These are phyloP conservation scores for Stromatinia cepivora DNA, from an alignment of 2,329 filamentous ascomycete species.

Conservation along the genomic window DNA sequence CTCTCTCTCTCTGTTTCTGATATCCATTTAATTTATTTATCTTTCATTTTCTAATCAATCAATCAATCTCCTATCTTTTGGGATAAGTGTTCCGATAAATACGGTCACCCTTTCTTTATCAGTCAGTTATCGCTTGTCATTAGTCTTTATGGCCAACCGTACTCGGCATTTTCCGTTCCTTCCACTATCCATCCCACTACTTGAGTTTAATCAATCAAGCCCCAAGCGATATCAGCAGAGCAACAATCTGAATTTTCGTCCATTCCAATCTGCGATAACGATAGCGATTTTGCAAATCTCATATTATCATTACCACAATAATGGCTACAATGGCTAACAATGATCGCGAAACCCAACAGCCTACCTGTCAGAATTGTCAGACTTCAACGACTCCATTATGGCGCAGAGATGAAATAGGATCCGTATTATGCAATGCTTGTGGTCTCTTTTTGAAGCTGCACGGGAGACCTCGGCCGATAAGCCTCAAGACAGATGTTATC, in stretches of 20 bases:
- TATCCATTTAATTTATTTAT: neutral
- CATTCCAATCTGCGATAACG: conserved; percentile 24
- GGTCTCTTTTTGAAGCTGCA: conserved; percentile 97
- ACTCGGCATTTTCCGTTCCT: conserved; percentile 3
- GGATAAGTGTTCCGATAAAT: conserved; percentile 10
- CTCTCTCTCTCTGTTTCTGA: conserved; percentile 20
- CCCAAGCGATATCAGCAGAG: conserved; percentile 20
- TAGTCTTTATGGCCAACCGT: conserved; percentile 14
- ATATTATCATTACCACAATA: conserved; percentile 26
- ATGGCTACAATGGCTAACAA: conserved; percentile 54
- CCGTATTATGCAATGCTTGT: conserved; percentile 97
- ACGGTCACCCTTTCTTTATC: conserved; percentile 11
- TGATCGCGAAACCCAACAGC: conserved; percentile 65
- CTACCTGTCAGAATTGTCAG: conserved; percentile 92
- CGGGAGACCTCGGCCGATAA: conserved; percentile 88
- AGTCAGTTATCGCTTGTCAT: neutral
- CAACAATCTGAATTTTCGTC: conserved; percentile 24
- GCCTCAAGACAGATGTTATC: conserved; percentile 98
- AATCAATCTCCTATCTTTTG: conserved; percentile 3
- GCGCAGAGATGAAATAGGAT: conserved; percentile 93
- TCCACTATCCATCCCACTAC: neutral
- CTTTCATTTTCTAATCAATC: neutral
- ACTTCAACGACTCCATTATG: conserved; percentile 96
- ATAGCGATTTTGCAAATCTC: conserved; percentile 25
- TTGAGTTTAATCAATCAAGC: conserved; percentile 6